These are phyloP conservation scores for Citrullus colocynthis DNA, from an alignment of 306 rosid species.

Conservation along the genomic window DNA sequence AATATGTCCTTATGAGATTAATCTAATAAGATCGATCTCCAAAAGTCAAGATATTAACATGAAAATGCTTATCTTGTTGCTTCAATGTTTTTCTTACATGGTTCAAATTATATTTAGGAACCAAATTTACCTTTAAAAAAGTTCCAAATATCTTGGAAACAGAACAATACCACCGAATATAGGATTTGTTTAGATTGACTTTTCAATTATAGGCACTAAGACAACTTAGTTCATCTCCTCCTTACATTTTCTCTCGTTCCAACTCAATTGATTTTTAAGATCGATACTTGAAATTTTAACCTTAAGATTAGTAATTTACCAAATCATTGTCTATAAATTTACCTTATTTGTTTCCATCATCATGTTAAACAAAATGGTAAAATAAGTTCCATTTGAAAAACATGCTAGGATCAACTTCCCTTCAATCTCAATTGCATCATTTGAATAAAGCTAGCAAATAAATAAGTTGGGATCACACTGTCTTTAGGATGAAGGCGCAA, in stretches of 20 bases:
- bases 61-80: background rate
- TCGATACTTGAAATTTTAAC: background rate
- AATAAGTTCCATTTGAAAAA: background rate
- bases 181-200: too few species aligned
- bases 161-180: background rate
- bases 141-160: background rate
- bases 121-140: background rate
- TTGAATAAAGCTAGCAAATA: too few species aligned
- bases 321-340: too few species aligned
- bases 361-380: background rate
- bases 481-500: too few species aligned
- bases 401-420: background rate
- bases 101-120: background rate
- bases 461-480: too few species aligned
- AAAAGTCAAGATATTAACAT: background rate
- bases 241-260: too few species aligned
- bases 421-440: background rate
- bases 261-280: too few species aligned
- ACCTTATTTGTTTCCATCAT: background rate
- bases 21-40: background rate
- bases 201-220: too few species aligned
- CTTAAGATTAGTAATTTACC: background rate
- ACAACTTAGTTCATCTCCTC: too few species aligned
- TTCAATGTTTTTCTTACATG: background rate
- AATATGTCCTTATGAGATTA: background rate